A percentile compares a stretch with the other conserved stretches of the same genome.
Conservation (phyloP, 495 filamentous ascomycete genomes). For the Penicillium paradoxum region DNA sequence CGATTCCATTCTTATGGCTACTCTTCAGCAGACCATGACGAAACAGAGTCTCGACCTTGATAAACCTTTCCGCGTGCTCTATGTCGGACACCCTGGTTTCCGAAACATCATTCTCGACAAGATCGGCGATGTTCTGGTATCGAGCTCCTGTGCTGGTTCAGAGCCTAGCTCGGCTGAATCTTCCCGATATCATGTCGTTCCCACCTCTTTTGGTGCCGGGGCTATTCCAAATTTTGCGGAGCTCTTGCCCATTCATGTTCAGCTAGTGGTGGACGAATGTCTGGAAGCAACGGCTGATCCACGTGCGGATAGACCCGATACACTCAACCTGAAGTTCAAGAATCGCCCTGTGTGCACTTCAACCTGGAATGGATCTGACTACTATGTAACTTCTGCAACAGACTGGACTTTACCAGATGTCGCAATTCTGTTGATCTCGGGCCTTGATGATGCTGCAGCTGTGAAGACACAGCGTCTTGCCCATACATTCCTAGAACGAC, state of each 20-base stretch:
- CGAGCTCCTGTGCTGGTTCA: slow-evolving; percentile 39
- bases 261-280: slow-evolving; percentile 72
- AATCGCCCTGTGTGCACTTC: slow-evolving; percentile 46
- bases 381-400: slow-evolving; percentile 38
- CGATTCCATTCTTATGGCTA: slow-evolving; percentile 43
- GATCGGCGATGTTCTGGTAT: slow-evolving; percentile 59
- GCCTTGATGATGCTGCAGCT: slow-evolving; percentile 43
- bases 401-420: slow-evolving; percentile 68
- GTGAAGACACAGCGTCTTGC: slow-evolving; percentile 50
- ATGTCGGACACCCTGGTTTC: slow-evolving; percentile 57
- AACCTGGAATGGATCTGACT: slow-evolving; percentile 43
- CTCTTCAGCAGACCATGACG: slow-evolving; percentile 69
- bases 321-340: slow-evolving; percentile 55
- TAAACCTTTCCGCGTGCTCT: slow-evolving; percentile 65
- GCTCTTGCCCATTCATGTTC: slow-evolving; percentile 69
- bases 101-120: slow-evolving; percentile 71
- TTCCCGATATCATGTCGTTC: slow-evolving; percentile 69
- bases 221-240: slow-evolving; percentile 57
- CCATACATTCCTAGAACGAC: slow-evolving; percentile 59
- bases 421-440: slow-evolving; percentile 62
- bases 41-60: slow-evolving; percentile 56
- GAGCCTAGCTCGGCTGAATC: slow-evolving; percentile 47
- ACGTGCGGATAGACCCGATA: slow-evolving; percentile 36
- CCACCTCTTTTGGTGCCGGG: slow-evolving; percentile 60
- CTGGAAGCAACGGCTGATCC: slow-evolving; percentile 46